phyloP scores from a whole-genome alignment of 805 yeast species.

The Candida vaughaniae region DNA sequence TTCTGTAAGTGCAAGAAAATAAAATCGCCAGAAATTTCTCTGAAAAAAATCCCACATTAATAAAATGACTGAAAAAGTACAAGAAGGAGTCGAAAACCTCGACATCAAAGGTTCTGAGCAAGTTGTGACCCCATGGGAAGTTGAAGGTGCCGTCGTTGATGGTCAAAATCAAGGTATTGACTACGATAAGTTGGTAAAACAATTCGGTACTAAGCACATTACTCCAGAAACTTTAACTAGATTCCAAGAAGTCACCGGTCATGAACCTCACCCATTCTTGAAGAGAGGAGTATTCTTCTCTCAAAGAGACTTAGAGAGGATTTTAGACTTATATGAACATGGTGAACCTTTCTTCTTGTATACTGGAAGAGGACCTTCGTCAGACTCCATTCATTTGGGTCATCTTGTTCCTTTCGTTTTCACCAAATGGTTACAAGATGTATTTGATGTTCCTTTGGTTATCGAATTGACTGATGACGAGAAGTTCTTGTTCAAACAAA shows the following conservation, averaged over 20 bases:
- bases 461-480: constrained; percentile 96
- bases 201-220: constrained; percentile 83
- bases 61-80: constrained; percentile 6
- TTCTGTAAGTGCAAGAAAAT: no score
- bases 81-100: constrained; percentile 11
- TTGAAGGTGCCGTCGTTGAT: constrained; percentile 95
- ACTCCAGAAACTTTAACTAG: constrained; percentile 68
- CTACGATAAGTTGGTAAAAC: constrained; percentile 80
- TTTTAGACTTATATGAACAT: constrained; percentile 86
- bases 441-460: constrained; percentile 92
- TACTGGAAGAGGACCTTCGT: constrained; percentile 97
- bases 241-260: constrained; percentile 82
- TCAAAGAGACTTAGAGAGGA: constrained; percentile 77
- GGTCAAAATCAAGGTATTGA: constrained; percentile 90
- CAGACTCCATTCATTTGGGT: constrained; percentile 93
- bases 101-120: constrained; percentile 29
- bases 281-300: constrained; percentile 91
- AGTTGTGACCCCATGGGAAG: constrained; percentile 92
- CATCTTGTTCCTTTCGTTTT: constrained; percentile 94
- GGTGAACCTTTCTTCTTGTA: constrained; percentile 94
- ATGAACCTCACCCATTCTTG: constrained; percentile 84
- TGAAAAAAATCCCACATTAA: no score
- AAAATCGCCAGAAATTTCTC: no score
- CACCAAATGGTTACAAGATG: constrained; percentile 98
- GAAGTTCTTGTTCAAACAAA: constrained; percentile 90